Conservation (phyloP, 176 grass and related monocot species). For the Olyra latifolia region DNA sequence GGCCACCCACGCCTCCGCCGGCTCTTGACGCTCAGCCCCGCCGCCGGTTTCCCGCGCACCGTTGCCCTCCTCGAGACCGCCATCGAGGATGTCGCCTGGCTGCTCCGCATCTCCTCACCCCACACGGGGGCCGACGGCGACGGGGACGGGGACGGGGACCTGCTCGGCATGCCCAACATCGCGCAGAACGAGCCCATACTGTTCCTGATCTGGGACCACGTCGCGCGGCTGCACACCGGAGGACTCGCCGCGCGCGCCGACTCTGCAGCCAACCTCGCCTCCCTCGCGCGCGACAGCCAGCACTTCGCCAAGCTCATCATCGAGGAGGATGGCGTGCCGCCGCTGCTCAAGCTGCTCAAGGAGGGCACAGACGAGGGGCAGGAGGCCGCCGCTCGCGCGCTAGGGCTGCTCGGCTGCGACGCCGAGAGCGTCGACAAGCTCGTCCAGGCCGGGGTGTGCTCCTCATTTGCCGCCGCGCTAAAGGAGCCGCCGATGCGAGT, state of each 20-base stretch:
- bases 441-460: constrained; percentile 67
- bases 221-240: constrained; percentile 64
- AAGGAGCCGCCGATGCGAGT: constrained; percentile 77
- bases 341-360: constrained; percentile 72
- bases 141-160: constrained; percentile 34
- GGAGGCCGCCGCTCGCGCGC: constrained; percentile 59
- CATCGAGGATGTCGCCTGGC: constrained; percentile 76
- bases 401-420: constrained; percentile 60
- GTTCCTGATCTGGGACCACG: constrained; percentile 72
- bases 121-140: constrained; percentile 26
- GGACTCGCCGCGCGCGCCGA: constrained; percentile 47
- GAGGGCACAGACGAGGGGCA: constrained; percentile 70
- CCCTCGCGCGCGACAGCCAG: constrained; percentile 63
- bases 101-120: constrained; percentile 70
- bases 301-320: constrained; percentile 83
- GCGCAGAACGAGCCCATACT: constrained; percentile 74
- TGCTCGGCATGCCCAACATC: constrained; percentile 66
- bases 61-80: constrained; percentile 57
- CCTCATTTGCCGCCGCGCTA: constrained; percentile 54
- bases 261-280: constrained; percentile 60
- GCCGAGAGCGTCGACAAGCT: constrained; percentile 57
- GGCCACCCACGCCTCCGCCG: constrained; percentile 52
- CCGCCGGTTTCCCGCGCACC: constrained; percentile 62
- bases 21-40: constrained; percentile 69
- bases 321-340: constrained; percentile 72